A percentile compares a stretch with the other conserved stretches of the same genome.
These are phyloP conservation scores for Bruguiera parviflora DNA, from an alignment of 345 rosid genomes.

Conservation along the genomic window DNA sequence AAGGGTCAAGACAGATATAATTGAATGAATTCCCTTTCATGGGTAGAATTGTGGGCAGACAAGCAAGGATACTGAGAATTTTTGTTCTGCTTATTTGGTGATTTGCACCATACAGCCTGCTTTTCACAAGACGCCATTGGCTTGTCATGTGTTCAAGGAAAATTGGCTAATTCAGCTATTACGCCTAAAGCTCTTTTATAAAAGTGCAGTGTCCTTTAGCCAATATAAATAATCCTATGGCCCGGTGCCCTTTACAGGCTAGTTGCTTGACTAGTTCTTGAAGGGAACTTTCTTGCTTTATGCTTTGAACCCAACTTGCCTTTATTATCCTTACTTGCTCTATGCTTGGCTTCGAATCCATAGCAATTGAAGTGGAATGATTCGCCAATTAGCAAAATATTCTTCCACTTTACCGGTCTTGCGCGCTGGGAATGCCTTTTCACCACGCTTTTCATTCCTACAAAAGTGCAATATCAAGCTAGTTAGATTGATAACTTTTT, in stretches of 20 bases:
- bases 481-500: neutral
- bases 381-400: conserved; percentile 21
- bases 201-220: too few relatives aligned
- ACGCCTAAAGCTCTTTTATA: too few relatives aligned
- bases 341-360: conserved; percentile 40
- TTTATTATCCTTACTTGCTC: conserved; percentile 36
- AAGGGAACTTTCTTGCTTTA: conserved; percentile 36
- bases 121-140: too few relatives aligned
- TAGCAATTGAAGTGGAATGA: conserved; percentile 23
- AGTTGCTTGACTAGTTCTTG: conserved; percentile 27
- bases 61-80: too few relatives aligned
- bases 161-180: neutral
- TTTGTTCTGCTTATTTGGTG: too few relatives aligned
- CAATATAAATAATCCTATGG: neutral
- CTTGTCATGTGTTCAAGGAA: neutral
- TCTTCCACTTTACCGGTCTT: conserved; percentile 25
- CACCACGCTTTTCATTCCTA: conserved; percentile 40
- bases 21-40: too few relatives aligned
- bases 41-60: too few relatives aligned
- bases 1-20: too few relatives aligned
- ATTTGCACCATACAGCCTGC: too few relatives aligned
- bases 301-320: conserved; percentile 41
- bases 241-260: conserved; percentile 6
- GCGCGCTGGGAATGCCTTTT: too few relatives aligned
- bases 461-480: conserved; percentile 28